Base-by-base conservation (phyloP, 139 green algal genomes). In the Chlorella sp. region DNA sequence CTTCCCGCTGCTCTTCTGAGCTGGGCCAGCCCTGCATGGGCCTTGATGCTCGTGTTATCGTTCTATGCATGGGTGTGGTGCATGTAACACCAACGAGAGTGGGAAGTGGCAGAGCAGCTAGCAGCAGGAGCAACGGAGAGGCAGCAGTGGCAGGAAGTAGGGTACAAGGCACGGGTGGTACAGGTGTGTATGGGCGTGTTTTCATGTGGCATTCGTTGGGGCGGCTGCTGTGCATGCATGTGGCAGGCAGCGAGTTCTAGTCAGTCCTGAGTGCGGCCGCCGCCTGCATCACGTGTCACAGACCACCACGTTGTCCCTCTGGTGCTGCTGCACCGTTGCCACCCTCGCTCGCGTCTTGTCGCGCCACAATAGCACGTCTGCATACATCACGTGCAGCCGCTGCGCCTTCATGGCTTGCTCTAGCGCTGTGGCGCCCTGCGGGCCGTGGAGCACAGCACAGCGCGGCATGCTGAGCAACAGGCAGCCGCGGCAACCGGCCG, bases 1-100 rank as follows among this genome's bases (percentile, higher is more conserved):
- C 34, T 58, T 95, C 0, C 92, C 91, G 4, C 54, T 44, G 16
- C 20, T 84, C 17, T 88, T 69, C 38, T 84, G 67, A 81, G 16
- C 46, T 24, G 34, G 16, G 3, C 0, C 9, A 26, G 51, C 17
- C 14, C n/a, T 24, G 51, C 51, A 60, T 24, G 51, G n/a, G n/a
- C n/a, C n/a, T n/a, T n/a, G n/a, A n/a, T 54, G 46, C 46, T 19
- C 11, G 46, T 11, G 2, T 30, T 70, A 1, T 22, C 36, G 4
- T 41, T 28, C 24, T 17, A n/a, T 3, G 64, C 64, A 41, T 70
- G 20, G 60, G 7, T 3, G 3, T n/a, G 56, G 56, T n/a, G 56
- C 8, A 68, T 36, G 2, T 4, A 6, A 9, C 51, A 36, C 13
- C 65, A 73, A 44, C 7, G 28, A 4, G n/a, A 73, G 11, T 34